Evolutionary conservation across 495 filamentous ascomycete species (phyloP).

Genomic region (Aspergillus asperescens): DNA sequence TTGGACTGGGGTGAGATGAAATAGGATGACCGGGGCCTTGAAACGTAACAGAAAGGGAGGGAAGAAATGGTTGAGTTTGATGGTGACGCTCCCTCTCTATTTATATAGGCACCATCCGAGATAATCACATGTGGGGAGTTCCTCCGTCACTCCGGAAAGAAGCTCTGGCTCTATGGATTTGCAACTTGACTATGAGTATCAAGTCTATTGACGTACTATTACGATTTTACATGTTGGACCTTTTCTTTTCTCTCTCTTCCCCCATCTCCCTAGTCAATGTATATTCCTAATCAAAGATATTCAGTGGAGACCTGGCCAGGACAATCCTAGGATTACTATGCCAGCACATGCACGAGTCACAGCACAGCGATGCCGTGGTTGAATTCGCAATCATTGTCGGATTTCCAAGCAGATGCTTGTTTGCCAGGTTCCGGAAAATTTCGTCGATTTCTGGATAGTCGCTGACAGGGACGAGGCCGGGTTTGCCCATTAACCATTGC

Average conservation of each 20-base stretch:
- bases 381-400: background rate
- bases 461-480: slow-evolving; percentile 12
- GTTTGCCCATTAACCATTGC: slow-evolving; percentile 10
- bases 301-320: too few species aligned
- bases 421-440: slow-evolving; percentile 21
- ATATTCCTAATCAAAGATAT: too few species aligned
- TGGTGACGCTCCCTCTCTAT: background rate
- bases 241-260: too few species aligned
- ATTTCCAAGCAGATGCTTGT: background rate
- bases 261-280: too few species aligned
- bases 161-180: background rate
- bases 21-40: background rate
- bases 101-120: slow-evolving; percentile 1
- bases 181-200: background rate
- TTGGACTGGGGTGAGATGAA: background rate
- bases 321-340: background rate
- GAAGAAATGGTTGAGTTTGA: background rate
- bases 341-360: background rate
- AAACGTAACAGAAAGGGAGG: background rate
- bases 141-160: background rate
- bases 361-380: background rate
- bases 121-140: slow-evolving; percentile 20
- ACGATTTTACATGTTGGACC: too few species aligned
- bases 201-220: too few species aligned
- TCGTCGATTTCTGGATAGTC: slow-evolving; percentile 13